These are phyloP conservation scores for Westerdykella sp. DNA, from an alignment of 2,329 filamentous ascomycete species.

Conservation along the genomic window DNA sequence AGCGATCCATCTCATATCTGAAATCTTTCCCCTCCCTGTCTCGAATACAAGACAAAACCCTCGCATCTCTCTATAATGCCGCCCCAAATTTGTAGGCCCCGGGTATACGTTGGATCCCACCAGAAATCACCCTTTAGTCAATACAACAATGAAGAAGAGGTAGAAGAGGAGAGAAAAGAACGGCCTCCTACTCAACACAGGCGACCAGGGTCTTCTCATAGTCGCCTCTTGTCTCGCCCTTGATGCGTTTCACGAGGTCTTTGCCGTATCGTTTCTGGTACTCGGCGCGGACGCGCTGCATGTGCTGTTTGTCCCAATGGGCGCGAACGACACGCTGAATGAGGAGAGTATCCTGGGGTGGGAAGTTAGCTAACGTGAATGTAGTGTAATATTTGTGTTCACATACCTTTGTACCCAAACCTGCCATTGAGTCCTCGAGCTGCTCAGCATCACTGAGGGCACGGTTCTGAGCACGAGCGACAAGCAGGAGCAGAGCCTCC, in stretches of 20 bases:
- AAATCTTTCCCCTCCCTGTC: too few species aligned
- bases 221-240: slow-evolving; percentile 78
- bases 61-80: too few species aligned
- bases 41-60: too few species aligned
- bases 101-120: too few species aligned
- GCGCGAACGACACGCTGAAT: slow-evolving; percentile 69
- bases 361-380: not conserved
- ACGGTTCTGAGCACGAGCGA: slow-evolving; percentile 71
- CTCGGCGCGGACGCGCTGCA: slow-evolving; percentile 71
- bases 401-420: slow-evolving; percentile 65
- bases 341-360: slow-evolving; percentile 62
- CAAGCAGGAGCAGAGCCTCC: slow-evolving; percentile 70
- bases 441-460: slow-evolving; percentile 75
- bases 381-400: not conserved
- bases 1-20: too few species aligned
- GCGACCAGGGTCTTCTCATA: slow-evolving; percentile 73
- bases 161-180: too few species aligned
- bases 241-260: slow-evolving; percentile 63
- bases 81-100: too few species aligned
- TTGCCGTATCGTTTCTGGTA: slow-evolving; percentile 66
- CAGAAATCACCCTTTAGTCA: too few species aligned
- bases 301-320: slow-evolving; percentile 73
- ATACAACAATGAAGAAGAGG: too few species aligned
- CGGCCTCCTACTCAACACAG: slow-evolving; percentile 32
- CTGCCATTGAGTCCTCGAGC: slow-evolving; percentile 83